phyloP scores from a whole-genome alignment of 2,329 filamentous ascomycete species.

The Beauveria sp. region DNA sequence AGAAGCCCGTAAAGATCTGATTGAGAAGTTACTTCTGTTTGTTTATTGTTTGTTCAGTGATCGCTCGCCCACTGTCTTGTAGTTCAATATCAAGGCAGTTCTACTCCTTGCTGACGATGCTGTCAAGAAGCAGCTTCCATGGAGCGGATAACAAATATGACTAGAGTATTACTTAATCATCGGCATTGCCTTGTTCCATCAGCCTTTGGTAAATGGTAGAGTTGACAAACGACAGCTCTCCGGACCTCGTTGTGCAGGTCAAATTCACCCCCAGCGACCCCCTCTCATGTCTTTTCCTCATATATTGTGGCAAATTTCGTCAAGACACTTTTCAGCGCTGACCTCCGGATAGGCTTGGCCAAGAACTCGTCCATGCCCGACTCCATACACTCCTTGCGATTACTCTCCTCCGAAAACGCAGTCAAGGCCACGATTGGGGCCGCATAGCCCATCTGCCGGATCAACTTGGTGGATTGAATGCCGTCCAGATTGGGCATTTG shows the following conservation, averaged over 20 bases:
- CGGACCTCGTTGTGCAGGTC: neutral
- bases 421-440: conserved; percentile 87
- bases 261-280: neutral
- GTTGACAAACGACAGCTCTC: no score
- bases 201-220: no score
- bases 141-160: no score
- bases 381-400: conserved; percentile 78
- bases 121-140: no score
- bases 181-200: no score
- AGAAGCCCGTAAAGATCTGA: neutral
- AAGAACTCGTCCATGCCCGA: conserved; percentile 91
- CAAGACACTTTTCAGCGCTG: conserved; percentile 76
- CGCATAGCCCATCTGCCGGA: conserved; percentile 77
- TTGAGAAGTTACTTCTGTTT: neutral
- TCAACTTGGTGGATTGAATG: conserved; percentile 75
- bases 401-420: conserved; percentile 84
- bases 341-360: conserved; percentile 67
- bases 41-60: neutral
- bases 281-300: conserved; percentile 43
- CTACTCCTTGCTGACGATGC: no score
- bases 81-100: no score
- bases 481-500: conserved; percentile 94
- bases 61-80: no score
- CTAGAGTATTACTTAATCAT: no score
- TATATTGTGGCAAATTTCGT: conserved; percentile 77